Conservation (phyloP, 2,329 filamentous ascomycete genomes). For the Didymella glomerata region DNA sequence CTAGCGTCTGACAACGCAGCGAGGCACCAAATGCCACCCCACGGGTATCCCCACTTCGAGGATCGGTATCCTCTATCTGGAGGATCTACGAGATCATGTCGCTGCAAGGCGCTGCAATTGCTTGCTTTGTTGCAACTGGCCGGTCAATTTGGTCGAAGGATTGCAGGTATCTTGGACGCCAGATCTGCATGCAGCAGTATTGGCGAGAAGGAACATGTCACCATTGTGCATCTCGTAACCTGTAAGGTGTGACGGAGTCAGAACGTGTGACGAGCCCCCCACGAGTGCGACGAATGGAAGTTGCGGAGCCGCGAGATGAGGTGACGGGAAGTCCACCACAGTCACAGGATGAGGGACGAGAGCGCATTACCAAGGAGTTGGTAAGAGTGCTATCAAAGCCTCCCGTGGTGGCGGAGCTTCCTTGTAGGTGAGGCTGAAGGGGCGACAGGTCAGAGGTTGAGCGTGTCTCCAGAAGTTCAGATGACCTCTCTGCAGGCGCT, state of each 20-base stretch:
- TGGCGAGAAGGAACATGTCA: slow-evolving; percentile 29
- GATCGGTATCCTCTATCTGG: slow-evolving; percentile 1
- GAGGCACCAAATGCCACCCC: slow-evolving; percentile 23
- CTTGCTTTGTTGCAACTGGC: slow-evolving; percentile 11
- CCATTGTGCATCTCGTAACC: slow-evolving; percentile 21
- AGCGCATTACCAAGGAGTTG: slow-evolving; percentile 49
- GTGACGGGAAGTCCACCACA: slow-evolving; percentile 36
- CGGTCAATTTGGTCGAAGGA: slow-evolving; percentile 3
- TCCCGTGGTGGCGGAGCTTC: slow-evolving; percentile 45
- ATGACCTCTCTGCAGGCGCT: slow-evolving; percentile 50
- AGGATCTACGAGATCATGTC: slow-evolving; percentile 1
- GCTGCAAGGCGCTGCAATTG: slow-evolving; percentile 9
- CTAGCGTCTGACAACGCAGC: slow-evolving; percentile 26
- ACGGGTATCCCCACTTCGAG: slow-evolving; percentile 3
- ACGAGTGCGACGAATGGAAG: slow-evolving; percentile 41
- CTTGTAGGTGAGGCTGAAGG: slow-evolving; percentile 49
- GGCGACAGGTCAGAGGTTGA: slow-evolving; percentile 37
- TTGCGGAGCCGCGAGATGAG: slow-evolving; percentile 32
- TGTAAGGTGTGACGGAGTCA: slow-evolving; percentile 26
- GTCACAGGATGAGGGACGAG: slow-evolving; percentile 38
- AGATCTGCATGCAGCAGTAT: slow-evolving; percentile 28
- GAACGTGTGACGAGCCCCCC: slow-evolving; percentile 41
- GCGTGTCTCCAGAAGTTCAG: slow-evolving; percentile 37
- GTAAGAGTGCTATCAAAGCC: slow-evolving; percentile 43
- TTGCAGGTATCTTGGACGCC: slow-evolving; percentile 20